Conservation (phyloP, 345 rosid species). For the Dipteronia dyeriana region DNA sequence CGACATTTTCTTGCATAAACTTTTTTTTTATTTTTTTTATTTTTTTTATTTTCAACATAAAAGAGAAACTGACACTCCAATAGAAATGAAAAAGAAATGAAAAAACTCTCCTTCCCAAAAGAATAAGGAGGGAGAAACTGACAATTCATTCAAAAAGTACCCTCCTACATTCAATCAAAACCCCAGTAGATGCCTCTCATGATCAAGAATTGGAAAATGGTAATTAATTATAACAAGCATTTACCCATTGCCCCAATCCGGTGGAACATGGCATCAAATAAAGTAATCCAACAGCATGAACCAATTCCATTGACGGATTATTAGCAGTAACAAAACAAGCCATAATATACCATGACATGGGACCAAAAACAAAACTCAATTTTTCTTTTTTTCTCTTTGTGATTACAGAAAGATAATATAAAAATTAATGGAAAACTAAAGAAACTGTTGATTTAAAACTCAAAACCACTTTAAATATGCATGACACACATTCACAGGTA, state of each 20-base stretch:
- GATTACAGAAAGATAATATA: not conserved
- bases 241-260: not conserved
- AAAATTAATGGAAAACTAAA: not conserved
- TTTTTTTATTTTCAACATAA: not conserved
- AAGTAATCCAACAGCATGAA: not conserved
- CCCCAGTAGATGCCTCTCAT: not conserved
- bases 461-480: not conserved
- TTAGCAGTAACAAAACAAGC: not conserved
- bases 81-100: not conserved
- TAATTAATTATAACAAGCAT: not conserved
- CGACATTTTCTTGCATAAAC: not conserved
- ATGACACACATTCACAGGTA: not conserved
- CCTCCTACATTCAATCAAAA: slow-evolving; percentile 6
- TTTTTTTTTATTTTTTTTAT: no score
- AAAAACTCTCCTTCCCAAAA: not conserved
- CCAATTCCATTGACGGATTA: not conserved
- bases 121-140: not conserved
- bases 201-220: slow-evolving; percentile 28
- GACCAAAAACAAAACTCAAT: not conserved
- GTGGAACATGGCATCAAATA: not conserved
- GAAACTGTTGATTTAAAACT: no score
- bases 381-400: not conserved
- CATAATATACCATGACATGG: not conserved
- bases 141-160: slow-evolving; percentile 5
- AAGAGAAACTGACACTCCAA: not conserved